Base-by-base conservation (phyloP, 163 green algal species). In the Coccomyxa subellipsoidea region DNA sequence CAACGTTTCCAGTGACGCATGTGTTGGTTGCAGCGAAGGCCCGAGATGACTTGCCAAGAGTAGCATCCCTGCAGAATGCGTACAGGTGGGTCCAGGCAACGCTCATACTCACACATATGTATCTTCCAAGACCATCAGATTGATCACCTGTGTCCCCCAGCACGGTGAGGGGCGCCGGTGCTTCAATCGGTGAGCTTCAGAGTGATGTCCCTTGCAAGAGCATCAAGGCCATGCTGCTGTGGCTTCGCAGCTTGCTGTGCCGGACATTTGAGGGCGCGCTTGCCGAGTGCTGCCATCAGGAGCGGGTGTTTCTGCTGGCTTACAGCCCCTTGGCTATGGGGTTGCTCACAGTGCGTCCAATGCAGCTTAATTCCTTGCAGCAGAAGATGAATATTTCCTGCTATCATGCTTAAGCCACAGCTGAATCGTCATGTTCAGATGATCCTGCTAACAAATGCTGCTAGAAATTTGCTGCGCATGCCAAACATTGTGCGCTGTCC, bases 271-370 rank as follows among this genome's bases (percentile, higher is more conserved):
- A 98, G 78, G 69, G 54, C 25, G 89, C 84, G 4, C 85, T 98
- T 69, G 92, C 91, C 29, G 95, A 98, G 85, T 88, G 86, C 32
- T 98, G 95, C 82, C 87, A 93, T 79, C 29, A 85, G 37, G 93
- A 98, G 83, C 82, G 81, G 2, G 88, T 98, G 27, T 78, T 75
- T 5, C 84, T 98, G 70, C 85, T 98, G 80, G 94, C 95, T 15
- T 98, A 98, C 90, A 94, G 88, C 84, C 95, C 95, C 0, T 85
- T 98, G 32, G 95, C 95, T 27, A 98, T 98, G 95, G 95, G 95
- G 0, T 88, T 98, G 47, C 92, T 98, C 27, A 96, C 92, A 77
- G 91, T 94, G 81, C 29, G 83, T 36, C 8, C 32, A 18, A 35
- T 36, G 4, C 31, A 4, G 66, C 66, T 66, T 66, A 12, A 66